Percentiles rank a stretch among this genome's conserved stretches.
These are phyloP conservation scores for Athelia psychrophila DNA, from an alignment of 1,284 basidiomycete species.

Conservation along the genomic window DNA sequence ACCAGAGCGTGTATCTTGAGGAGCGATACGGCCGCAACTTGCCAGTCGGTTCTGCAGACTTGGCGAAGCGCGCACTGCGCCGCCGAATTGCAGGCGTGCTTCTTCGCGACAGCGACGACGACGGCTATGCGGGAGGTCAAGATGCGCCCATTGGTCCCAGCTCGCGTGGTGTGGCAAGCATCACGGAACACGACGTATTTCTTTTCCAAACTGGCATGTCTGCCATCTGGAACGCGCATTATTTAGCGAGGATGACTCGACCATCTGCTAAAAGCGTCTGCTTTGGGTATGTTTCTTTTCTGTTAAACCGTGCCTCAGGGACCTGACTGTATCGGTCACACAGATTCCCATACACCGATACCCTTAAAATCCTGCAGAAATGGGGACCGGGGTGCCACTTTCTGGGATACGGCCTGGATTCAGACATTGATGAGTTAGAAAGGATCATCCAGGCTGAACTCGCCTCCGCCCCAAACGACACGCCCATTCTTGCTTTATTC, in stretches of 20 bases:
- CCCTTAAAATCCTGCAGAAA: constrained; percentile 94
- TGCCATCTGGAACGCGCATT: constrained; percentile 91
- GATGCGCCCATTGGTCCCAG: constrained; percentile 54
- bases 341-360: constrained; percentile 97
- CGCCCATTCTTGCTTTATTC: constrained; percentile 64
- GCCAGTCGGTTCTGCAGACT: constrained; percentile 67
- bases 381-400: constrained; percentile 97
- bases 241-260: constrained; percentile 58
- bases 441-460: constrained; percentile 52
- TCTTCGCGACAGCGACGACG: constrained; percentile 49
- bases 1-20: constrained; percentile 73
- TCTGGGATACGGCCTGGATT: constrained; percentile 78
- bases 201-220: constrained; percentile 89
- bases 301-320: too few relatives aligned
- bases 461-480: constrained; percentile 37
- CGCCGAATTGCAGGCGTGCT: constrained; percentile 89
- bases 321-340: too few relatives aligned
- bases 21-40: constrained; percentile 96
- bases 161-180: constrained; percentile 55
- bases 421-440: constrained; percentile 77
- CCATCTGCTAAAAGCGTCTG: constrained; percentile 82
- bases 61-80: constrained; percentile 85
- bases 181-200: constrained; percentile 86
- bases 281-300: constrained; percentile 74
- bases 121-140: constrained; percentile 44